Evolutionary conservation across 2,329 filamentous ascomycete species (phyloP), one percentile per base, ranked within the genome.

Genomic region (Trichothecium roseum): DNA sequence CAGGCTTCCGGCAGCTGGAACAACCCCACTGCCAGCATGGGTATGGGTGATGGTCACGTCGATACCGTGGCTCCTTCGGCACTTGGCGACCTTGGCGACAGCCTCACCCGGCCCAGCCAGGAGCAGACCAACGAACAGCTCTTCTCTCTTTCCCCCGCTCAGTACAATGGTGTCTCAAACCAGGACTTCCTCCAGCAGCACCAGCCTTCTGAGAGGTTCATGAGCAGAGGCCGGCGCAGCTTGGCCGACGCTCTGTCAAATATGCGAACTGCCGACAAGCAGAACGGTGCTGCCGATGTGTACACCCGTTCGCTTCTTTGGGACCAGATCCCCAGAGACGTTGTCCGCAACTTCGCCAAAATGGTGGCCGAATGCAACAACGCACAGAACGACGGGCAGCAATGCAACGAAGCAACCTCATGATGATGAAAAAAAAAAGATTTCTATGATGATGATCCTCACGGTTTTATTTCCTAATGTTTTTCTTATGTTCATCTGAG

Each of bases 301-400:
- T 94, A 94, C 63, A 93, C 88, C 24, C 76, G 89, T 39, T 94
- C 86, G 42, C 71, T 96, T 42, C 77, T 96, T 39, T 94, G 86
- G 85, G 87, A 95, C 52, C 84, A 88, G 59, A 88, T 96, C 48
- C 88, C 91, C 12, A 74, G 78, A 48, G 87, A 96, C 45, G 87
- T 96, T 33, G 86, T 98, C 36, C 78, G 80, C 48, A 86, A 89
- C 56, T 96, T 96, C 66, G 84, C 84, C 50, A 84, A 85, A 60
- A 87, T 94, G 74, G 83, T 94, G 48, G 77, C 82, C 44, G 83
- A 91, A 52, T 81, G 73, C 60, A 80, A 70, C 59, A 64, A 60
- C 45, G 55, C 58, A 39, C 56, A 62, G 49, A 54, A 56, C 44
- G 58, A 60, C 47, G 58, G 53, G 39, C 42, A 61, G 48, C 56